Evolutionary conservation across 169 alveolate genomes (phyloP).

Genomic region (Plasmodium gonderi): DNA sequence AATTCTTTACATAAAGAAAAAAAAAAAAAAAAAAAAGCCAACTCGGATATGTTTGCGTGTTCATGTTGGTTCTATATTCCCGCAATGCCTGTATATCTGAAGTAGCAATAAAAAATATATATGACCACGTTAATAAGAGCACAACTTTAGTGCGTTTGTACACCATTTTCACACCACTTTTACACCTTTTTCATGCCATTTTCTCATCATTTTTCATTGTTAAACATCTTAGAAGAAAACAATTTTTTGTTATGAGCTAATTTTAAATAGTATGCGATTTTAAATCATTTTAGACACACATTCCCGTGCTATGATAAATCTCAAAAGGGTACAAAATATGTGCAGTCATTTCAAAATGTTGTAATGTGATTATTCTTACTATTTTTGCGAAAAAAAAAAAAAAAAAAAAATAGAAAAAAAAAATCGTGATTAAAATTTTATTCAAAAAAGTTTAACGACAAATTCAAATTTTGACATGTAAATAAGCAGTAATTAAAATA

Average conservation of each 20-base stretch:
- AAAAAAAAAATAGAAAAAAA: no score
- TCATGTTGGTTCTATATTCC: neutral
- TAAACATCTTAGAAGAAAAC: neutral
- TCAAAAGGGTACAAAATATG: neutral
- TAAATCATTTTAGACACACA: neutral
- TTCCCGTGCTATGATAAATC: neutral
- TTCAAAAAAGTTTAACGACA: neutral
- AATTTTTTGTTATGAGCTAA: neutral
- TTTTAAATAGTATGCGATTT: neutral
- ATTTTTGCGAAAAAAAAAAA: no score
- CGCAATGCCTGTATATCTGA: neutral
- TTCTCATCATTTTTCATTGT: neutral
- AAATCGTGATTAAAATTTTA: neutral
- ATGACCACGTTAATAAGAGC: neutral
- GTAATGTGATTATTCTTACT: no score
- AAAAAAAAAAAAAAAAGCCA: neutral
- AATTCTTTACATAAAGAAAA: no score
- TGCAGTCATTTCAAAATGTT: no score
- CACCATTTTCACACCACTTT: neutral
- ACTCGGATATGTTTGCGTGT: neutral
- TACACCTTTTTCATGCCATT: neutral
- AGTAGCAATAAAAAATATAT: neutral
- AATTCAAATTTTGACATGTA: constrained; percentile 6
- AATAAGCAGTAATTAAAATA: neutral
- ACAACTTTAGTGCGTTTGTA: neutral